Conservation (phyloP, 73 alveolate genomes). For the Tetrahymena elliotti region DNA sequence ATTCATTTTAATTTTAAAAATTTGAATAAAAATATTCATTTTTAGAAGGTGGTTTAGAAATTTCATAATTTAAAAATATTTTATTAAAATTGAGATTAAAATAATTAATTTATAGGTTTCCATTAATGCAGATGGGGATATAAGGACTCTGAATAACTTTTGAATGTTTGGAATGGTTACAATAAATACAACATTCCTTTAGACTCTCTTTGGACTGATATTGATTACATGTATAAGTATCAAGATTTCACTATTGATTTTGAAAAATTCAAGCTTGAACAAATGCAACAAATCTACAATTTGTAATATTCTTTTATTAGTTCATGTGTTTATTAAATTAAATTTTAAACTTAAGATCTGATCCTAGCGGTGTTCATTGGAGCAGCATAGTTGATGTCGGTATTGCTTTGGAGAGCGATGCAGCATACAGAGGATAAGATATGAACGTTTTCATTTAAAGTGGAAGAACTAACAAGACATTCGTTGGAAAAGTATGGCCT, state of each 20-base stretch:
- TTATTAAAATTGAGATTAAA: too few species aligned
- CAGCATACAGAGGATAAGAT: slow-evolving; percentile 42
- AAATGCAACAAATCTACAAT: slow-evolving; percentile 42
- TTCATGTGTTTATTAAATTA: neutral
- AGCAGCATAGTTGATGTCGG: slow-evolving; percentile 89
- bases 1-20: too few species aligned
- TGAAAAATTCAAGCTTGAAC: slow-evolving; percentile 33
- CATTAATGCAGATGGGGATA: slow-evolving; percentile 97
- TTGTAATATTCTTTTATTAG: neutral
- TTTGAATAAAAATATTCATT: too few species aligned
- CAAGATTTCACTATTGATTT: slow-evolving; percentile 72
- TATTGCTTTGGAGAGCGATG: slow-evolving; percentile 50
- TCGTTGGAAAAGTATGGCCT: slow-evolving; percentile 82
- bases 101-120: too few species aligned
- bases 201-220: slow-evolving; percentile 96
- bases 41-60: too few species aligned
- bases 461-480: slow-evolving; percentile 11
- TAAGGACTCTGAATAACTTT: slow-evolving; percentile 26
- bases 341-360: slow-evolving; percentile 39
- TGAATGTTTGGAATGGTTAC: slow-evolving; percentile 61
- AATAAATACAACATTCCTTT: slow-evolving; percentile 69
- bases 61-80: too few species aligned
- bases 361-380: slow-evolving; percentile 55
- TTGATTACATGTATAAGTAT: slow-evolving; percentile 85
- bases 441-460: slow-evolving; percentile 41